phyloP scores from a whole-genome alignment of 768 basidiomycete species.

The Pleurotus sapidus region DNA sequence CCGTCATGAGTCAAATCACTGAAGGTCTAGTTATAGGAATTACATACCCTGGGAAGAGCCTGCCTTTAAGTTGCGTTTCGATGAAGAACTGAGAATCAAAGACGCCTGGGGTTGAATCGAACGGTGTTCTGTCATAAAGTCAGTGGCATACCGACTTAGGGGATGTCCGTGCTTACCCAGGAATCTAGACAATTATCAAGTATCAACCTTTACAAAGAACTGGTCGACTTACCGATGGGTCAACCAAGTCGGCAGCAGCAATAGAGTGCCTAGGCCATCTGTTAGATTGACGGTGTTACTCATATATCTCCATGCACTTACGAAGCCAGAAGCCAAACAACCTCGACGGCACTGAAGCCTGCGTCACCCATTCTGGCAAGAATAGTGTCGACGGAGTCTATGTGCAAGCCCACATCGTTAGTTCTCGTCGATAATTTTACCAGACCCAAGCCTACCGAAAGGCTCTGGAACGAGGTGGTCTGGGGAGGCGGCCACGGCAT shows the following conservation, averaged over 20 bases:
- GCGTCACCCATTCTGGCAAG: slow-evolving; percentile 27
- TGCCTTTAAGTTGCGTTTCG: slow-evolving; percentile 43
- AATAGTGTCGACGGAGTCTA: slow-evolving; percentile 1
- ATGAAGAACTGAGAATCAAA: slow-evolving; percentile 47
- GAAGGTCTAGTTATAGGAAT: too few species aligned
- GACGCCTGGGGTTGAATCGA: slow-evolving; percentile 41
- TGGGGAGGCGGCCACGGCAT: slow-evolving; percentile 28
- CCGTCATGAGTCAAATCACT: slow-evolving; percentile 15
- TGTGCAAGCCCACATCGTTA: not conserved
- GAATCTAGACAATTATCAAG: slow-evolving; percentile 10
- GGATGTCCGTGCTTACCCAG: slow-evolving; percentile 6
- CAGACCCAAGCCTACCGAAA: slow-evolving; percentile 13
- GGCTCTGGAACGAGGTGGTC: slow-evolving; percentile 25
- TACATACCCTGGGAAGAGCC: slow-evolving; percentile 35
- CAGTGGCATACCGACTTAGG: not conserved
- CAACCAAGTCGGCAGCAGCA: slow-evolving; percentile 30
- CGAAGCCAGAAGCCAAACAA: slow-evolving; percentile 36
- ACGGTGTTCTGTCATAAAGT: slow-evolving; percentile 28
- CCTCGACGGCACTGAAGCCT: slow-evolving; percentile 31
- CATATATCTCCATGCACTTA: slow-evolving; percentile 7
- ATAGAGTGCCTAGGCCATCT: slow-evolving; percentile 17
- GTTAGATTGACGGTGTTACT: not conserved
- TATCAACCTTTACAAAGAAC: slow-evolving; percentile 13
- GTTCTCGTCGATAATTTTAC: too few species aligned
- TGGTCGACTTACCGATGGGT: slow-evolving; percentile 16